Evolutionary conservation across 352 stramenopile species (phyloP), one percentile per base, ranked within the genome.

Genomic region (Phytophthora agathidicida): DNA sequence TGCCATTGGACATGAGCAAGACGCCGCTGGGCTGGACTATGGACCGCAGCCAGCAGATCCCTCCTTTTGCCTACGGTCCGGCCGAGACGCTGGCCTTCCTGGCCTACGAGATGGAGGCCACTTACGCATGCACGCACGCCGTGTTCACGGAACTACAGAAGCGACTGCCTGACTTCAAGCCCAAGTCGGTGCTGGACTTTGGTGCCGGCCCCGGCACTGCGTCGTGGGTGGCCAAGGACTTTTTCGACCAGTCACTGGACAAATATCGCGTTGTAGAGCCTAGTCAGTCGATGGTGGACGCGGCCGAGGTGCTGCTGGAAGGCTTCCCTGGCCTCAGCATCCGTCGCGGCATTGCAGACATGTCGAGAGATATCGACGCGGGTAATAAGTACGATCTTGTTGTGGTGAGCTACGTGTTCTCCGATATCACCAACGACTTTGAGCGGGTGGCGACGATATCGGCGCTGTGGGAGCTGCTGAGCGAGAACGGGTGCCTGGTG

Each of bases 201-300:
- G 86, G 86, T 11, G 69, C 84, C 0, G 86, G 86, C 0, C 85
- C 84, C 0, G 86, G 86, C 2, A 94, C 83, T 5, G 79, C 83
- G 0, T 87, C 80, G 2, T 96, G 86, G 86, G 86, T 78, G 32
- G 81, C 83, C 10, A 89, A 88, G 28, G 65, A 86, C 17, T 84
- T 91, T 32, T 96, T 77, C 26, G 70, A 73, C 19, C 67, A 85
- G 5, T 83, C 79, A 32, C 43, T 94, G 31, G 58, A 70, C 19
- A 75, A 77, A 20, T 94, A 89, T 43, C 81, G 84, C 20, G 62
- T 96, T 14, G 70, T 96, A 36, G 86, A 96, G 53, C 83, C 86
- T 28, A 94, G 84, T 44, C 86, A 96, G 53, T 93, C 84, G 30
- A 96, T 96, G 86, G 62, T 91, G 23, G 84, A 96, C 58, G 86